Evolutionary conservation across 306 rosid genomes (phyloP).

Genomic region (Trifolium subterraneum): DNA sequence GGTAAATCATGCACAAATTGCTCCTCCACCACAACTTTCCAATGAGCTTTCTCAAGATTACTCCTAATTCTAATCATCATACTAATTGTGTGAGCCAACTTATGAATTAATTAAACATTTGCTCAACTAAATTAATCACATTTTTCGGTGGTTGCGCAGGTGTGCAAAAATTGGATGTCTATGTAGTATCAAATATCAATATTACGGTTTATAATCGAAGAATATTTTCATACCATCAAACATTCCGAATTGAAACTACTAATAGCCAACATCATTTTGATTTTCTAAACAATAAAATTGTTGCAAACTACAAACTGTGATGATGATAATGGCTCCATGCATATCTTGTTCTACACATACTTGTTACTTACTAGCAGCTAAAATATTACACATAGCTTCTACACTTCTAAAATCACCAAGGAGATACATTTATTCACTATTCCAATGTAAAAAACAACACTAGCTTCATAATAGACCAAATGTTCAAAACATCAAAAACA

Average conservation of each 20-base stretch:
- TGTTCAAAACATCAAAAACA: neutral
- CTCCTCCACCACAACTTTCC: no score
- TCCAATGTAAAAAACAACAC: constrained; percentile 12
- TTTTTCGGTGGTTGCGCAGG: no score
- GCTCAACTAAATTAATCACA: no score
- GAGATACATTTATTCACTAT: constrained; percentile 31
- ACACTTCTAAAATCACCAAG: neutral
- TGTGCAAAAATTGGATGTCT: no score
- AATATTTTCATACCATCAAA: neutral
- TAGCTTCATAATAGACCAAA: neutral
- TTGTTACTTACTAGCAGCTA: constrained; percentile 1
- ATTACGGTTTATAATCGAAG: neutral
- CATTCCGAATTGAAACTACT: neutral
- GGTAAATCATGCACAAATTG: no score
- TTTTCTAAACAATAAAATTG: constrained; percentile 20
- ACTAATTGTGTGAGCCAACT: no score
- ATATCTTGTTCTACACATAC: neutral
- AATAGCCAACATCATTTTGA: constrained; percentile 11
- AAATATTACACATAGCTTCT: neutral
- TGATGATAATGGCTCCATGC: neutral
- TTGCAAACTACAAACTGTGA: constrained; percentile 23
- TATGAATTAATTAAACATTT: no score
- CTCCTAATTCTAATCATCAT: no score
- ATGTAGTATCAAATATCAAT: no score
- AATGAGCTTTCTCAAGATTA: no score